Evolutionary conservation across 2,329 filamentous ascomycete genomes (phyloP).

Genomic region (Botrytis paeoniae): DNA sequence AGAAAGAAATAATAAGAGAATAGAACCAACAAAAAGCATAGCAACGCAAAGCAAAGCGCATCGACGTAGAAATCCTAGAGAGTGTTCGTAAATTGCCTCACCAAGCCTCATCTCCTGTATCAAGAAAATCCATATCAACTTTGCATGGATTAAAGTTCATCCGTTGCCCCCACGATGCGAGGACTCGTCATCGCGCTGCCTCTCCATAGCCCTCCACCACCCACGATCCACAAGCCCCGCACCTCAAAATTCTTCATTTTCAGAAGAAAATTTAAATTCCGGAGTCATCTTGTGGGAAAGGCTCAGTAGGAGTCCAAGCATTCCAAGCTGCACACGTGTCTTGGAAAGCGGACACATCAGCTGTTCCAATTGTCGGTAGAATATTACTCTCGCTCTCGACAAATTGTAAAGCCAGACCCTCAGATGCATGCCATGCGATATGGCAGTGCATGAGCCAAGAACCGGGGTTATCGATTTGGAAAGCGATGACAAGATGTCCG

Average conservation of each 20-base stretch:
- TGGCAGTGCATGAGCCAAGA: conserved; percentile 40
- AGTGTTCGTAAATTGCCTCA: neutral
- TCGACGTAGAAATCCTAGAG: no score
- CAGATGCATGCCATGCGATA: conserved; percentile 52
- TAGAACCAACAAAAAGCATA: neutral
- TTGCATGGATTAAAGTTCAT: neutral
- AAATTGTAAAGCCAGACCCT: conserved; percentile 52
- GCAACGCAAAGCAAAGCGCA: neutral
- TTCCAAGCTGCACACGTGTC: conserved; percentile 30
- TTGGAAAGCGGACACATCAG: conserved; percentile 22
- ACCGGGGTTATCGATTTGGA: conserved; percentile 37
- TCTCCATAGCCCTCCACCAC: neutral
- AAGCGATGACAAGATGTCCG: conserved; percentile 36
- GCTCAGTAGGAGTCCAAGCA: conserved; percentile 21
- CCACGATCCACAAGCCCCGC: neutral
- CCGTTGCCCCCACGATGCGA: neutral
- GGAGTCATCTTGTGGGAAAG: conserved; percentile 31
- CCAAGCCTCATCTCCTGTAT: neutral
- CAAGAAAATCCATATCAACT: neutral
- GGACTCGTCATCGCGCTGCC: no score
- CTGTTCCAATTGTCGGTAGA: conserved; percentile 18
- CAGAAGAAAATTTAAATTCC: conserved; percentile 27
- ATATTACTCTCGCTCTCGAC: conserved; percentile 40
- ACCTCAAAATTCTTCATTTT: neutral
- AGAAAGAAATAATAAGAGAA: neutral